These are phyloP conservation scores for Leccinum disarticulatum DNA, from an alignment of 768 basidiomycete species.

Conservation along the genomic window DNA sequence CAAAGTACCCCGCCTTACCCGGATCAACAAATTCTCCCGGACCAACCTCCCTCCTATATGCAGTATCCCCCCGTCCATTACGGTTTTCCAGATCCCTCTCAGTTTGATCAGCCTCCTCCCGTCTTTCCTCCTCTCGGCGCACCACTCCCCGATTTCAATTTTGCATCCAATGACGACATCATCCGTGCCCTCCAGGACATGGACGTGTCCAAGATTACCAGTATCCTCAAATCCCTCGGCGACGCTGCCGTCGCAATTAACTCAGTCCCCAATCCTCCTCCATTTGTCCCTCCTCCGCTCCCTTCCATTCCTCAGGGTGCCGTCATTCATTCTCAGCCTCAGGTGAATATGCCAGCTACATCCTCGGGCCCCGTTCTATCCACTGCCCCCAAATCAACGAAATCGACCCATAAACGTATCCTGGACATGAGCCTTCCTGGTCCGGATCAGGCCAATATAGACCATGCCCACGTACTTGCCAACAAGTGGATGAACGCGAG, in stretches of 20 bases:
- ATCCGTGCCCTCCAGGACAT: conserved; percentile 71
- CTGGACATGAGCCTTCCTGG: conserved; percentile 45
- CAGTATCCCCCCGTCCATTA: conserved; percentile 34
- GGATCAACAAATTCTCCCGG: conserved; percentile 32
- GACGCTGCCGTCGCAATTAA: conserved; percentile 51
- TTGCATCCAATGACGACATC: conserved; percentile 69
- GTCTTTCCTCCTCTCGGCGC: conserved; percentile 21
- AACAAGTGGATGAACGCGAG: conserved; percentile 76
- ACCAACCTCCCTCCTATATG: conserved; percentile 26
- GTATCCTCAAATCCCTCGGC: conserved; percentile 61
- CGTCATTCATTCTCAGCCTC: conserved; percentile 33
- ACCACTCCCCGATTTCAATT: conserved; percentile 37
- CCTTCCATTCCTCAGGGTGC: conserved; percentile 28
- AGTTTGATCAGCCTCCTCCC: conserved; percentile 28
- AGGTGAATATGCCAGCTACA: conserved; percentile 43
- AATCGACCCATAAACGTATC: conserved; percentile 38
- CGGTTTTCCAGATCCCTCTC: conserved; percentile 28
- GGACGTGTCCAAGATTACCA: conserved; percentile 65
- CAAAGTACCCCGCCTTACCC: conserved; percentile 35
- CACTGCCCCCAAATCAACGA: conserved; percentile 36
- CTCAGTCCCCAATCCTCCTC: conserved; percentile 22
- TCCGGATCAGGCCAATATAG: conserved; percentile 44
- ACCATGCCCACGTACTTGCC: conserved; percentile 68
- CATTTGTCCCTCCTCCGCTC: conserved; percentile 23
- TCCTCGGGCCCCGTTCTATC: conserved; percentile 44